Conservation (phyloP, 495 filamentous ascomycete genomes). For the Hypoxylon trugodes region DNA sequence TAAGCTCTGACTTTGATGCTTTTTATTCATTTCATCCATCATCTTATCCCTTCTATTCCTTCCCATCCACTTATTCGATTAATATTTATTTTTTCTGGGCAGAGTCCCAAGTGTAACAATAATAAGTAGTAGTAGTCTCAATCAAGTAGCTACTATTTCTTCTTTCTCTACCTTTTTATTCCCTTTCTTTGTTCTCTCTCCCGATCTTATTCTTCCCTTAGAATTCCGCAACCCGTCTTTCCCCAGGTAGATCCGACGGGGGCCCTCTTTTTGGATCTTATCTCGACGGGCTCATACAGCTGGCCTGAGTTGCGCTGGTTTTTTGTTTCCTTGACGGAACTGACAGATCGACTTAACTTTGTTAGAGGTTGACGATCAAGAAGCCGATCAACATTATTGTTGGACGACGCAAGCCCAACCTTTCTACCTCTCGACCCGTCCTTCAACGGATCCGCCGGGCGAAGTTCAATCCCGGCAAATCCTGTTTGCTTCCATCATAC, state of each 20-base stretch:
- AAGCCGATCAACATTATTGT: neutral
- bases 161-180: neutral
- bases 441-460: neutral
- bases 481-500: neutral
- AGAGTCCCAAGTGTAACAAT: slow-evolving; percentile 1
- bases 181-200: neutral
- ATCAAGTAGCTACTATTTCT: neutral
- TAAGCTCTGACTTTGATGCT: no score
- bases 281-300: slow-evolving; percentile 25
- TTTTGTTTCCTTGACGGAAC: slow-evolving; percentile 27
- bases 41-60: slow-evolving; percentile 2
- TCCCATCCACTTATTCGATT: slow-evolving; percentile 3
- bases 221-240: slow-evolving; percentile 1
- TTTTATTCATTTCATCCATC: slow-evolving; percentile 1
- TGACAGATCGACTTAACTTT: slow-evolving; percentile 3
- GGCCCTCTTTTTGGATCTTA: slow-evolving; percentile 3
- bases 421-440: neutral
- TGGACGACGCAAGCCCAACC: neutral
- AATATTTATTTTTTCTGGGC: slow-evolving; percentile 11
- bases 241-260: slow-evolving; percentile 1
- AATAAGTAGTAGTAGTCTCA: slow-evolving; percentile 10
- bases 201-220: neutral
- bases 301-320: slow-evolving; percentile 32
- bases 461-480: slow-evolving; percentile 8
- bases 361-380: neutral